Conservation (phyloP, 306 rosid genomes). For the Morella rubra region DNA sequence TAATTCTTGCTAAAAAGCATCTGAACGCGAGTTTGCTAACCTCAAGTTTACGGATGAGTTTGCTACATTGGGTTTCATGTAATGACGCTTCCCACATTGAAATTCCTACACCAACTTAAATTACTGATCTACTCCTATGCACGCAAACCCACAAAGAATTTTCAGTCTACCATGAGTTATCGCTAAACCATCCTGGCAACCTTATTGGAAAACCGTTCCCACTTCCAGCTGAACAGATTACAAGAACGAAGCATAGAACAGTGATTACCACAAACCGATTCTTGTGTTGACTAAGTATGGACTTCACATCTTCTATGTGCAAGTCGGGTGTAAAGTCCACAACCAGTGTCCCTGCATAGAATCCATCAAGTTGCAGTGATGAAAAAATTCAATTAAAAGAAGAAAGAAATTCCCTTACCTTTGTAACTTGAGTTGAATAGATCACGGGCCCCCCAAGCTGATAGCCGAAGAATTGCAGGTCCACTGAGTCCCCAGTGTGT, state of each 20-base stretch:
- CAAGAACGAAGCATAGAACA: conserved; percentile 10
- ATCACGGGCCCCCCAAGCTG: conserved; percentile 95
- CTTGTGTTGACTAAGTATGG: conserved; percentile 69
- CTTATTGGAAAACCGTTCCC: conserved; percentile 3
- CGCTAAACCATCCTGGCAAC: too few species aligned
- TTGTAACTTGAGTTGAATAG: conserved; percentile 67
- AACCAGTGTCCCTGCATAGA: conserved; percentile 60
- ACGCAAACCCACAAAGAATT: not conserved
- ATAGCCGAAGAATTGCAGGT: conserved; percentile 82
- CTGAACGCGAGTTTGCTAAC: conserved; percentile 10
- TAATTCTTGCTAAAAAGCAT: conserved; percentile 6
- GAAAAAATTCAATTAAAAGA: not conserved
- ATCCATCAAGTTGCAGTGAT: conserved; percentile 27
- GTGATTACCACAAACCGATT: conserved; percentile 57
- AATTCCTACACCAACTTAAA: conserved; percentile 18
- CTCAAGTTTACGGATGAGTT: not conserved
- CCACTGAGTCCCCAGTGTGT: conserved; percentile 99
- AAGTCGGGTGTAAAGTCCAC: conserved; percentile 81
- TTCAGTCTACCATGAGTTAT: not conserved
- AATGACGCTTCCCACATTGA: conserved; percentile 4
- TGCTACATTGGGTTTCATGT: conserved; percentile 18
- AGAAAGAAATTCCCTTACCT: conserved; percentile 38
- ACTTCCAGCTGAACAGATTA: conserved; percentile 4
- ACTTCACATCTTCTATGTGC: conserved; percentile 61
- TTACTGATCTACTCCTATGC: not conserved